Conservation (phyloP, 495 filamentous ascomycete species). For the Podospora pseudopauciseta region DNA sequence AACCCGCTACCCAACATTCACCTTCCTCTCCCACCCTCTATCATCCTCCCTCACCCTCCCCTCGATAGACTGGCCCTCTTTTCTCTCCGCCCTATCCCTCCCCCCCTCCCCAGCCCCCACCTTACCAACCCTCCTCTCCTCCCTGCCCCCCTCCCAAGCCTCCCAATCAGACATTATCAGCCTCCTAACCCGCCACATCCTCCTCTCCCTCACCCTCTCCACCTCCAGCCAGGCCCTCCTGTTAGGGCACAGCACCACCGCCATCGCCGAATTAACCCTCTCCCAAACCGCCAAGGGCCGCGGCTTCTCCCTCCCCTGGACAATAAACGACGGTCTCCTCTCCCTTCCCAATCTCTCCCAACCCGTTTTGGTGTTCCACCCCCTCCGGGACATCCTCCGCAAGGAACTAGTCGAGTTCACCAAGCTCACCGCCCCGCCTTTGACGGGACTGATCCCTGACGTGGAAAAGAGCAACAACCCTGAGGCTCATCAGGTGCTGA, state of each 20-base stretch:
- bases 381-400: conserved; percentile 72
- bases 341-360: conserved; percentile 25
- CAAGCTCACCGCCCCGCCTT: conserved; percentile 36
- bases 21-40: conserved; percentile 53
- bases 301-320: conserved; percentile 76
- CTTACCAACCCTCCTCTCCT: conserved; percentile 52
- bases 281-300: conserved; percentile 87
- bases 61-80: conserved; percentile 39
- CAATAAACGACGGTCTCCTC: conserved; percentile 68
- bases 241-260: conserved; percentile 82
- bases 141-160: conserved; percentile 66
- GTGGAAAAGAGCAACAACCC: conserved; percentile 15
- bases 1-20: conserved; percentile 56
- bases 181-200: conserved; percentile 64
- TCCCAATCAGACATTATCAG: conserved; percentile 70
- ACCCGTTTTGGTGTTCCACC: conserved; percentile 27
- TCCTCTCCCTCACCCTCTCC: conserved; percentile 59
- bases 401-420: conserved; percentile 69
- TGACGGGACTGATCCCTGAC: conserved; percentile 19
- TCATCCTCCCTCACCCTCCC: conserved; percentile 50
- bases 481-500: conserved; percentile 42
- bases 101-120: conserved; percentile 29
- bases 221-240: conserved; percentile 64
- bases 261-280: conserved; percentile 80
- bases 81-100: conserved; percentile 13